Evolutionary conservation across 2,329 filamentous ascomycete genomes (phyloP).

Genomic region (Aureobasidium namibiae): DNA sequence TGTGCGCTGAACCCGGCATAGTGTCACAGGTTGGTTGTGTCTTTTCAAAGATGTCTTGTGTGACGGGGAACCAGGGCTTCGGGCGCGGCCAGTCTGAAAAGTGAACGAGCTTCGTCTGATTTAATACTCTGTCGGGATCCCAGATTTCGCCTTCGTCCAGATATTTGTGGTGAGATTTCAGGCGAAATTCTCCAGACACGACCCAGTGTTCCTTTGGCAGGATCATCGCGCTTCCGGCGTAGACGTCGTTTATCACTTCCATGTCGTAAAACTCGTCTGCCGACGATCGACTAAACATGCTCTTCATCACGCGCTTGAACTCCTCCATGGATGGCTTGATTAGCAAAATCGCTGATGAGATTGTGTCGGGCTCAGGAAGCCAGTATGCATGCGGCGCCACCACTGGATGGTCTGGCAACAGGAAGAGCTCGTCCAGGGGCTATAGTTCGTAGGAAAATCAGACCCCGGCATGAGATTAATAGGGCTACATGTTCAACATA

Average conservation of each 20-base stretch:
- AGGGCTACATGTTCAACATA: background rate
- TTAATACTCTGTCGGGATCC: conserved; percentile 48
- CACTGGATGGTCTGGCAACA: conserved; percentile 50
- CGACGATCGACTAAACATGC: conserved; percentile 18
- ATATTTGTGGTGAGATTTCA: conserved; percentile 43
- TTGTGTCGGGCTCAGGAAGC: conserved; percentile 37
- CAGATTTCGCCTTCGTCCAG: conserved; percentile 40
- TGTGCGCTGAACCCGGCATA: conserved; percentile 2
- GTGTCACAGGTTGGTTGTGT: conserved; percentile 33
- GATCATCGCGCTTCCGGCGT: conserved; percentile 49
- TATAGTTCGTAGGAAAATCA: conserved; percentile 23
- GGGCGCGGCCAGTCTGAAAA: conserved; percentile 66
- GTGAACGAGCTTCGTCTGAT: conserved; percentile 59
- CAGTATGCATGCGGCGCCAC: conserved; percentile 66
- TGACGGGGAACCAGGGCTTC: conserved; percentile 51
- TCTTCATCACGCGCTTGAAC: conserved; percentile 31
- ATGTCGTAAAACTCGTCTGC: conserved; percentile 49
- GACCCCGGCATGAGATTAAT: background rate
- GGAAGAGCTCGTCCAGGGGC: conserved; percentile 62
- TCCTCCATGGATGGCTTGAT: conserved; percentile 50
- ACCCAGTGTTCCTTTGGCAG: conserved; percentile 58
- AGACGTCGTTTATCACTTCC: conserved; percentile 59
- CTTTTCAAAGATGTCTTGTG: conserved; percentile 27
- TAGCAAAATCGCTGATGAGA: conserved; percentile 48
- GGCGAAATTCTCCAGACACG: conserved; percentile 55